A percentile compares a stretch with the other conserved stretches of the same genome.
phyloP scores from a whole-genome alignment of 345 rosid species.

The Microthlaspi erraticum region DNA sequence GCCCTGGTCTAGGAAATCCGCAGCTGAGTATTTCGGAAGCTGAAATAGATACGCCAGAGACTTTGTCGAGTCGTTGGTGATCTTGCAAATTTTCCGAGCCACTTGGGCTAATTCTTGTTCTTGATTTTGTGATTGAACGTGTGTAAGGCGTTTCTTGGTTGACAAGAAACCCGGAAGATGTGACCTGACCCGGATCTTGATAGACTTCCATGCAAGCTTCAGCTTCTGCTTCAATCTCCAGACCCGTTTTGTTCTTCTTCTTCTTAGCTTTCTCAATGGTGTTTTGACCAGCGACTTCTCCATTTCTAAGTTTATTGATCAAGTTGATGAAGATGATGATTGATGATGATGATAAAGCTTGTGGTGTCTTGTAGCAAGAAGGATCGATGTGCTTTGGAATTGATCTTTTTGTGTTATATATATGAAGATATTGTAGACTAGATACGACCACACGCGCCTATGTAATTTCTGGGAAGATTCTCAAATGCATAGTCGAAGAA shows the following conservation, averaged over 20 bases:
- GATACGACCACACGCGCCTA: constrained; percentile 16
- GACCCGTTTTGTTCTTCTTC: constrained; percentile 40
- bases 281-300: constrained; percentile 37
- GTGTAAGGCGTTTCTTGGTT: constrained; percentile 42
- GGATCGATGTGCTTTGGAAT: constrained; percentile 16
- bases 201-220: constrained; percentile 48
- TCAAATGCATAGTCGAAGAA: constrained; percentile 18
- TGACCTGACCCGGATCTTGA: constrained; percentile 43
- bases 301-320: constrained; percentile 3
- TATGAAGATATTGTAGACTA: background rate
- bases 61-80: constrained; percentile 41
- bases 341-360: background rate
- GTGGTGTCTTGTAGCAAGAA: constrained; percentile 11
- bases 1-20: constrained; percentile 59
- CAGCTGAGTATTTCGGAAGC: constrained; percentile 50
- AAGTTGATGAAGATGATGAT: constrained; percentile 21
- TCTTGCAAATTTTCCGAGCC: constrained; percentile 37
- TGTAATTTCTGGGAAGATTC: constrained; percentile 37
- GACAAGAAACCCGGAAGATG: constrained; percentile 40
- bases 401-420: background rate
- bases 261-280: constrained; percentile 41
- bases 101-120: constrained; percentile 29
- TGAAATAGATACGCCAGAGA: constrained; percentile 51
- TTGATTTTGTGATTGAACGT: constrained; percentile 31
- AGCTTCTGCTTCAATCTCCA: constrained; percentile 54